Percentiles rank a stretch among this genome's conserved stretches.
Evolutionary conservation across 2,329 filamentous ascomycete species (phyloP).

Genomic region (Exophiala sp.): DNA sequence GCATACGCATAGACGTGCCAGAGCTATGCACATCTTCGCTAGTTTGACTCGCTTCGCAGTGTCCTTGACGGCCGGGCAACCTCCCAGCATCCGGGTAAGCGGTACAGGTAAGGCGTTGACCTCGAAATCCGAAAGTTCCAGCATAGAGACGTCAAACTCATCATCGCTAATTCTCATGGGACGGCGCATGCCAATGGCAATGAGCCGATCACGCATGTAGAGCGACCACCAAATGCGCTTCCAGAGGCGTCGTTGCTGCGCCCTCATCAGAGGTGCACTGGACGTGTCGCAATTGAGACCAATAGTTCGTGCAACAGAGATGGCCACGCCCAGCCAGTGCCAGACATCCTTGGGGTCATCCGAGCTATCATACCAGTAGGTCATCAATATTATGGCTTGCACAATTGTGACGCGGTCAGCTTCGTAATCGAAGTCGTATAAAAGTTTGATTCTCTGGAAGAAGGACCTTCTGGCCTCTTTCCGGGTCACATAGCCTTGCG

Average conservation of each 20-base stretch:
- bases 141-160: slow-evolving; percentile 89
- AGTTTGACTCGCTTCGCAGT: slow-evolving; percentile 67
- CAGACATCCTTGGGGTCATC: slow-evolving; percentile 97
- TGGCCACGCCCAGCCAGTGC: slow-evolving; percentile 97
- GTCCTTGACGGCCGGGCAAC: slow-evolving; percentile 67
- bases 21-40: slow-evolving; percentile 83
- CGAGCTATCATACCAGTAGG: slow-evolving; percentile 95
- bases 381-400: slow-evolving; percentile 84
- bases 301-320: slow-evolving; percentile 88
- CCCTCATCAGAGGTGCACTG: slow-evolving; percentile 64
- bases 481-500: slow-evolving; percentile 69
- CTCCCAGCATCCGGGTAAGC: slow-evolving; percentile 60
- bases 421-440: slow-evolving; percentile 96
- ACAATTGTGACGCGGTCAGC: slow-evolving; percentile 81
- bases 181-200: slow-evolving; percentile 87
- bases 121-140: slow-evolving; percentile 79
- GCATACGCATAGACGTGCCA: slow-evolving; percentile 80
- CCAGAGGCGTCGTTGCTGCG: slow-evolving; percentile 72
- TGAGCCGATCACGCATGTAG: slow-evolving; percentile 88
- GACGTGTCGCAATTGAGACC: slow-evolving; percentile 82
- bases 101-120: slow-evolving; percentile 61
- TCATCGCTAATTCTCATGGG: slow-evolving; percentile 89
- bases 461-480: slow-evolving; percentile 82
- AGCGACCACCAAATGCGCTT: slow-evolving; percentile 98
- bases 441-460: slow-evolving; percentile 72